phyloP scores from a whole-genome alignment of 805 yeast species.

The Scheffersomyces coipomensis region DNA sequence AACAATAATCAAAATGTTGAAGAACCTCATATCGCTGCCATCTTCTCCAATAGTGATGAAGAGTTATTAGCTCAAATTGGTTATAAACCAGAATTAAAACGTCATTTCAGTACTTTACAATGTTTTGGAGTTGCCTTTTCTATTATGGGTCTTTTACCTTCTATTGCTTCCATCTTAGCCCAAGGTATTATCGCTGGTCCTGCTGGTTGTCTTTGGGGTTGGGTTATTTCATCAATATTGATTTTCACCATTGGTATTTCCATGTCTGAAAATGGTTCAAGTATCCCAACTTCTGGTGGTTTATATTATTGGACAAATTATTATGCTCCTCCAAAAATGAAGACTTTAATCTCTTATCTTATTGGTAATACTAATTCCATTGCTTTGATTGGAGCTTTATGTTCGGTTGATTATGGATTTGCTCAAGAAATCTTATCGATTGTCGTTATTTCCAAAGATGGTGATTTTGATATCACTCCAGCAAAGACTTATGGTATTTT shows the following conservation, averaged over 20 bases:
- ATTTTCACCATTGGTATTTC: conserved; percentile 25
- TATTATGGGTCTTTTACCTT: conserved; percentile 33
- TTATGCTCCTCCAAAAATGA: conserved; percentile 23
- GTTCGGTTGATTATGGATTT: conserved; percentile 30
- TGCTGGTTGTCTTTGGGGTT: conserved; percentile 30
- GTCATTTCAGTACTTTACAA: conserved; percentile 26
- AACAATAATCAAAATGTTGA: conserved; percentile 30
- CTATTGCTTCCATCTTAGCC: conserved; percentile 23
- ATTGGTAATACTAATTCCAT: conserved; percentile 29
- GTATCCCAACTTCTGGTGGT: conserved; percentile 31
- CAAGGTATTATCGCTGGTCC: conserved; percentile 27
- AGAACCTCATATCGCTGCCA: conserved; percentile 20
- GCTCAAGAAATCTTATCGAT: conserved; percentile 24
- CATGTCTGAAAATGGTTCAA: conserved; percentile 25
- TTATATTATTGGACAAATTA: conserved; percentile 35
- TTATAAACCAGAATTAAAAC: conserved; percentile 29
- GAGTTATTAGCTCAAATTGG: conserved; percentile 33
- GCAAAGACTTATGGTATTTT: conserved; percentile 29
- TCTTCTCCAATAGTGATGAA: conserved; percentile 18
- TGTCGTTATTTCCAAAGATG: conserved; percentile 27
- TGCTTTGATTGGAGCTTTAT: conserved; percentile 29
- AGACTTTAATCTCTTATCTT: conserved; percentile 20
- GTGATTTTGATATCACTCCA: conserved; percentile 24
- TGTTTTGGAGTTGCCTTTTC: conserved; percentile 35
- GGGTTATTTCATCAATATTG: conserved; percentile 25